phyloP scores from a whole-genome alignment of 768 basidiomycete genomes.

The Sistotremastrum niveocremeum region DNA sequence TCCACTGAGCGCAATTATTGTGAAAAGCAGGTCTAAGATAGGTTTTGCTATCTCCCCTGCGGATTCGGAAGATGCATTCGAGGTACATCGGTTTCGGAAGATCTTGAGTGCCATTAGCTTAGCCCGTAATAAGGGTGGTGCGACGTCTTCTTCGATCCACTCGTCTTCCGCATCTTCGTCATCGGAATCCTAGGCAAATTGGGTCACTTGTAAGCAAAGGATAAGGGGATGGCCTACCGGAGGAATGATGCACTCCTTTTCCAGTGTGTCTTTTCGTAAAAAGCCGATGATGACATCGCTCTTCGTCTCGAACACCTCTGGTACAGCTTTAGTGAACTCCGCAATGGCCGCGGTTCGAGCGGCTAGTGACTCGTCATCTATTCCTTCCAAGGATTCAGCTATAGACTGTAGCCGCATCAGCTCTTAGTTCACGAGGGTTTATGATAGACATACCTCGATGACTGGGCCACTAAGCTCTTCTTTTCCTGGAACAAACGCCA shows the following conservation, averaged over 20 bases:
- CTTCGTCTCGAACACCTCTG: slow-evolving; percentile 63
- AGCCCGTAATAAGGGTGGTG: slow-evolving; percentile 46
- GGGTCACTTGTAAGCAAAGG: neutral
- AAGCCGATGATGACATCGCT: slow-evolving; percentile 64
- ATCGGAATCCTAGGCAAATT: slow-evolving; percentile 25
- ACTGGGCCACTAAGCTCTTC: slow-evolving; percentile 37
- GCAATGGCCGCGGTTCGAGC: slow-evolving; percentile 59
- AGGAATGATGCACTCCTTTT: slow-evolving; percentile 35
- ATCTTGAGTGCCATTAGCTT: slow-evolving; percentile 72
- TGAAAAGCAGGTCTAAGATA: slow-evolving; percentile 60
- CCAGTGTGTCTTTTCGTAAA: slow-evolving; percentile 56
- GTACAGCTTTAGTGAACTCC: slow-evolving; percentile 56
- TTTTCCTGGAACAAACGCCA: slow-evolving; percentile 45
- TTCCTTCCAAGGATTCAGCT: slow-evolving; percentile 33
- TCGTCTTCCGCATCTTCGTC: slow-evolving; percentile 50
- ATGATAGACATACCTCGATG: slow-evolving; percentile 40
- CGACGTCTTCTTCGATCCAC: slow-evolving; percentile 60
- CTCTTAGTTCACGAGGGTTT: neutral
- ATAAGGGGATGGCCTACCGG: slow-evolving; percentile 24
- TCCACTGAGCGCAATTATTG: slow-evolving; percentile 58
- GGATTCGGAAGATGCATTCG: slow-evolving; percentile 42
- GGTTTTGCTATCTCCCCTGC: slow-evolving; percentile 60
- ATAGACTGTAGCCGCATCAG: slow-evolving; percentile 34
- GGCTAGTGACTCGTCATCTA: slow-evolving; percentile 37
- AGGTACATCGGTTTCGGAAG: slow-evolving; percentile 65